These are phyloP conservation scores for Solanum piurae DNA, from an alignment of 257 asterid species.

Conservation along the genomic window DNA sequence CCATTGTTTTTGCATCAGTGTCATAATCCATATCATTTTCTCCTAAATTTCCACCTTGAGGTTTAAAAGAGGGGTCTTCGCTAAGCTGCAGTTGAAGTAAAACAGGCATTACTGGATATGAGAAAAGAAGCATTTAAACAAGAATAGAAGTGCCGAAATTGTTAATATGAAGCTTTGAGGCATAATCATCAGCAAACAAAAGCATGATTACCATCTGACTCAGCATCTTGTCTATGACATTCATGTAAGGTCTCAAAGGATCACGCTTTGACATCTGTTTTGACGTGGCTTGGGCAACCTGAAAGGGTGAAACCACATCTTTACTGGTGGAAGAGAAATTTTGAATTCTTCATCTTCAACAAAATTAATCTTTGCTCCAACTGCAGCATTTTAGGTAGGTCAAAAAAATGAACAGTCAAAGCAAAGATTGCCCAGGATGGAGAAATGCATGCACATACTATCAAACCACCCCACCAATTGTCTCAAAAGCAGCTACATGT, in stretches of 20 bases:
- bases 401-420: background rate
- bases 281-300: constrained; percentile 81
- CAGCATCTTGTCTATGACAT: constrained; percentile 56
- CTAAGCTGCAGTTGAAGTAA: constrained; percentile 36
- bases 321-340: background rate
- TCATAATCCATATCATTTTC: constrained; percentile 80
- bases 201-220: constrained; percentile 47
- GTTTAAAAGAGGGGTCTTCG: constrained; percentile 66
- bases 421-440: background rate
- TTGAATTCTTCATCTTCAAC: background rate
- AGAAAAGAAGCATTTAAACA: background rate
- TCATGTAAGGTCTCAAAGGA: constrained; percentile 67
- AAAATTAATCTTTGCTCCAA: background rate
- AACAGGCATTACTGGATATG: background rate
- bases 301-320: background rate
- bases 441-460: background rate
- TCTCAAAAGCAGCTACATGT: background rate
- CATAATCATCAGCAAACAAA: background rate
- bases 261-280: constrained; percentile 78
- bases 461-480: background rate
- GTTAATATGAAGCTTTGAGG: background rate
- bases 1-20: constrained; percentile 71
- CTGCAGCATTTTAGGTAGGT: background rate
- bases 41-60: constrained; percentile 72
- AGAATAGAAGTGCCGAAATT: background rate